phyloP scores from a whole-genome alignment of 2,329 filamentous ascomycete species.

The Colletotrichum sp. region DNA sequence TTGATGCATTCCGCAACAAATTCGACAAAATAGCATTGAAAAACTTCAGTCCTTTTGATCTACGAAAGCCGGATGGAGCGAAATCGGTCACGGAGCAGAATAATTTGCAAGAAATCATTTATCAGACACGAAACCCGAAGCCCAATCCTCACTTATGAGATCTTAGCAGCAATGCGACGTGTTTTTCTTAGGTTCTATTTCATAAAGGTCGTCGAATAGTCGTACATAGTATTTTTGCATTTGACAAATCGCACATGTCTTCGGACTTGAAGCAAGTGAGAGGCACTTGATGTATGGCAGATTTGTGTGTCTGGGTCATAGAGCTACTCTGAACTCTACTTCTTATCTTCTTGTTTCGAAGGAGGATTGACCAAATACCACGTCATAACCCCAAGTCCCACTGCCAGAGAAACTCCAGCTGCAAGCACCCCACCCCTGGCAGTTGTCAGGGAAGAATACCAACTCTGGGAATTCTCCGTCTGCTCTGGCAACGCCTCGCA shows the following conservation, averaged over 20 bases:
- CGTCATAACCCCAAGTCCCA: neutral
- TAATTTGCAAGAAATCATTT: constrained; percentile 6
- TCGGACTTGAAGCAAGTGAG: neutral
- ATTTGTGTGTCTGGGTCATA: neutral
- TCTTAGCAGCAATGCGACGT: neutral
- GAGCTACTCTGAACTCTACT: neutral
- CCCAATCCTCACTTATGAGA: neutral
- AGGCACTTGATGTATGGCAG: neutral
- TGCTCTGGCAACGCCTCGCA: neutral
- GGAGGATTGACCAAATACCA: neutral
- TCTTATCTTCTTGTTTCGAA: neutral
- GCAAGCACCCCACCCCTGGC: neutral
- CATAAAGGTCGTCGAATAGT: neutral
- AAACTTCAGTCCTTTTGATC: neutral
- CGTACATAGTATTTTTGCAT: neutral
- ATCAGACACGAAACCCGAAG: neutral
- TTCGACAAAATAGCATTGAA: constrained; percentile 1
- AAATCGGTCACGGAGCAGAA: constrained; percentile 1
- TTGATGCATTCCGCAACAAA: neutral
- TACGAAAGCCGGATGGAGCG: neutral
- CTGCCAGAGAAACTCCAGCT: neutral
- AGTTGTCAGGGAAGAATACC: neutral
- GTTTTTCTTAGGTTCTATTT: neutral
- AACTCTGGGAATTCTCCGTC: neutral
- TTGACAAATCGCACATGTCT: neutral